Evolutionary conservation across 805 yeast genomes (phyloP).

Genomic region (Candida hungchunana): DNA sequence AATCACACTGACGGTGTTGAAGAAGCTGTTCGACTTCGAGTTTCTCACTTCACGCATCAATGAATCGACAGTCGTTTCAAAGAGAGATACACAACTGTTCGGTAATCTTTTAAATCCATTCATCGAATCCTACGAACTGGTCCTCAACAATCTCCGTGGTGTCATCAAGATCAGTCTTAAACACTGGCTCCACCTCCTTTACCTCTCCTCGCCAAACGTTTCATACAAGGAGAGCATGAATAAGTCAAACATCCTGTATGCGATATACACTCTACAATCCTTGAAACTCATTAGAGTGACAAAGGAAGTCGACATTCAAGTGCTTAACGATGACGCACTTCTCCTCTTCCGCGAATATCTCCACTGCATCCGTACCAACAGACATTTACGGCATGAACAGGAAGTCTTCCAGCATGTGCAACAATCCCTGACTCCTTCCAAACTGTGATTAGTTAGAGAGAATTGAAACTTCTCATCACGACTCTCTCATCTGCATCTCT

Average conservation of each 20-base stretch:
- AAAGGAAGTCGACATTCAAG: conserved; percentile 12
- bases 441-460: neutral
- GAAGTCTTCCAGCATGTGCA: conserved; percentile 5
- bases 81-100: conserved; percentile 10
- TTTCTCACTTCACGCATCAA: conserved; percentile 17
- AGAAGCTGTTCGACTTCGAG: conserved; percentile 18
- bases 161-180: conserved; percentile 16
- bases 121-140: conserved; percentile 23
- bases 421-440: neutral
- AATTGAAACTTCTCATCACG: neutral
- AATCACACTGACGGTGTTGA: conserved; percentile 9
- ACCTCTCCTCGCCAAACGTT: conserved; percentile 16
- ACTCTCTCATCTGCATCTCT: conserved; percentile 13
- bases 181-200: conserved; percentile 21
- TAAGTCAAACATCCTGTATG: conserved; percentile 22
- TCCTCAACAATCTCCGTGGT: conserved; percentile 13
- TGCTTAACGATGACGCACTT: conserved; percentile 14
- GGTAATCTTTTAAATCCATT: conserved; percentile 18
- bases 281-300: conserved; percentile 14
- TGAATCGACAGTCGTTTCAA: conserved; percentile 3
- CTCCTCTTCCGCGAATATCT: conserved; percentile 9
- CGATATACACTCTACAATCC: conserved; percentile 20
- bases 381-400: conserved; percentile 3
- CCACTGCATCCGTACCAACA: conserved; percentile 9
- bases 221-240: conserved; percentile 21